Conservation (phyloP, 805 yeast species). For the Sugiyamaella mastotermitis region DNA sequence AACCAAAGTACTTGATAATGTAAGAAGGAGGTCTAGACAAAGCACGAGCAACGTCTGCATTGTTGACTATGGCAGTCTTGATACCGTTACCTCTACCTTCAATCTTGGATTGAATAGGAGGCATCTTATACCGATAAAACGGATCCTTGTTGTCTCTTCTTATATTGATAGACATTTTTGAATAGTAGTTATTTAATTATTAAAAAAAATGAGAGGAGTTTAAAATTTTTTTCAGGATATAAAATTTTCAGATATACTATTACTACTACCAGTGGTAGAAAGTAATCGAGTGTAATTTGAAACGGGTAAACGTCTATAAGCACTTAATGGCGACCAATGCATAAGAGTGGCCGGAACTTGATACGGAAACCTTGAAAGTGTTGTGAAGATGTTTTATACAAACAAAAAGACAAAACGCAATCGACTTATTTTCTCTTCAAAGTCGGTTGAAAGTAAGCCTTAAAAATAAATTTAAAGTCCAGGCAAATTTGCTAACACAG, state of each 20-base stretch:
- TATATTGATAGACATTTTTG: slow-evolving; percentile 81
- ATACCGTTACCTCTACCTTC: slow-evolving; percentile 99
- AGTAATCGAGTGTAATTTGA: slow-evolving; percentile 4
- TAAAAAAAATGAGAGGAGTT: neutral
- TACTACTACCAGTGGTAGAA: slow-evolving; percentile 4
- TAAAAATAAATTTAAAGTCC: too few species aligned
- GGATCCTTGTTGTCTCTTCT: slow-evolving; percentile 97
- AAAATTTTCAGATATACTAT: neutral
- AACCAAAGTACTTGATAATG: slow-evolving; percentile 90
- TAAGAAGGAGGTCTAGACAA: slow-evolving; percentile 89
- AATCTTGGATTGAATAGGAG: slow-evolving; percentile 91
- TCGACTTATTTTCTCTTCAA: too few species aligned
- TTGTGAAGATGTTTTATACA: too few species aligned
- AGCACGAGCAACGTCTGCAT: slow-evolving; percentile 90
- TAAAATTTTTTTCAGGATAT: slow-evolving; percentile 2
- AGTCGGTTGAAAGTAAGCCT: too few species aligned
- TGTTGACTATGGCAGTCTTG: slow-evolving; percentile 87
- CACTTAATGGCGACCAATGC: slow-evolving; percentile 17
- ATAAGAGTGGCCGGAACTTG: slow-evolving; percentile 14
- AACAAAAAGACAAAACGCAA: too few species aligned
- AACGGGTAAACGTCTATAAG: slow-evolving; percentile 2
- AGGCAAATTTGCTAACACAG: too few species aligned
- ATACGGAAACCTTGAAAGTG: too few species aligned
- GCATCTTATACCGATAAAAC: slow-evolving; percentile 99
- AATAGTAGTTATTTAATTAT: neutral